Conservation (phyloP, 495 filamentous ascomycete species). For the Penicillium riverlandense region DNA sequence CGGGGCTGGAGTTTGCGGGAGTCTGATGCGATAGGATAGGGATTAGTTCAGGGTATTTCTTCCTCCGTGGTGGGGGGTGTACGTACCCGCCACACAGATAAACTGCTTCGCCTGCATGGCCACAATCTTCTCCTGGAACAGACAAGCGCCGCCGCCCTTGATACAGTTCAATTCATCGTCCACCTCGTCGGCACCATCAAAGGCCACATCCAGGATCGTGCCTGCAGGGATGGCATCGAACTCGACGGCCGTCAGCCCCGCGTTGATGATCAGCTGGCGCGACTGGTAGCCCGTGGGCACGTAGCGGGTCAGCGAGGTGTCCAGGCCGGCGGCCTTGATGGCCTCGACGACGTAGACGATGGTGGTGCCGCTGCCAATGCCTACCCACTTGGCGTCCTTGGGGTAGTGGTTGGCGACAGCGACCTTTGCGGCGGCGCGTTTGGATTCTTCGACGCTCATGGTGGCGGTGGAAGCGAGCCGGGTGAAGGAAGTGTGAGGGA, state of each 20-base stretch:
- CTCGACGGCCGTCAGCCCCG: conserved; percentile 67
- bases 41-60: not conserved
- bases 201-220: conserved; percentile 67
- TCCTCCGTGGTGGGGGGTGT: too few species aligned
- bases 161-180: conserved; percentile 93
- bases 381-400: conserved; percentile 63
- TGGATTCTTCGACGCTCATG: conserved; percentile 65
- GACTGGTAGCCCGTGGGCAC: conserved; percentile 91
- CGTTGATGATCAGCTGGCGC: conserved; percentile 68
- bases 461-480: conserved; percentile 4
- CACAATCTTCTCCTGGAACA: conserved; percentile 97
- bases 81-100: conserved; percentile 77
- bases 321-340: conserved; percentile 63
- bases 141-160: conserved; percentile 92
- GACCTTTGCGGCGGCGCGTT: conserved; percentile 72
- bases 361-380: conserved; percentile 90
- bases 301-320: conserved; percentile 62
- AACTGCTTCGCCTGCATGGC: conserved; percentile 80
- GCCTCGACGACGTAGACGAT: conserved; percentile 95
- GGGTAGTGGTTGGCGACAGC: conserved; percentile 84
- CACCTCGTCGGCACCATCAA: conserved; percentile 96
- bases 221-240: conserved; percentile 63
- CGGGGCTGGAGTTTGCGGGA: conserved; percentile 76
- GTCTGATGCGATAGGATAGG: conserved; percentile 38
- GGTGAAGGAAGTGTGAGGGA: conserved; percentile 4